Conservation (phyloP, 2,329 filamentous ascomycete genomes). For the Diplodia sapinea region DNA sequence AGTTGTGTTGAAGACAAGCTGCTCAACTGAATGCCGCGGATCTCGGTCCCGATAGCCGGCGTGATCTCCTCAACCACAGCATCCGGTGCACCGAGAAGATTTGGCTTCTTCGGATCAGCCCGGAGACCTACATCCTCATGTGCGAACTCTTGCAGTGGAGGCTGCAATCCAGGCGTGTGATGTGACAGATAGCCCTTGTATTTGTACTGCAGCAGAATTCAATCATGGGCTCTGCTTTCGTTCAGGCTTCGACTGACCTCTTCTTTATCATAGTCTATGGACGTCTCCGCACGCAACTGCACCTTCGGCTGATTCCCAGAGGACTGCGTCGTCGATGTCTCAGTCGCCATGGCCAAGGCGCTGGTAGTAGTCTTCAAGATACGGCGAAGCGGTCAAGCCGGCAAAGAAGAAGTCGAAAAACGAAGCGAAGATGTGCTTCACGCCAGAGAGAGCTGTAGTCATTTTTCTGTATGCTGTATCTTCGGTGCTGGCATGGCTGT, state of each 20-base stretch:
- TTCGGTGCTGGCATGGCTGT: not conserved
- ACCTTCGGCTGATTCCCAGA: conserved; percentile 25
- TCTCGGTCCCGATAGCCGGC: conserved; percentile 44
- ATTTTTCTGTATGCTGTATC: conserved; percentile 3
- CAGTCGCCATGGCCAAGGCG: conserved; percentile 19
- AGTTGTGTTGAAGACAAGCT: conserved; percentile 55
- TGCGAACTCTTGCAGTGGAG: conserved; percentile 16
- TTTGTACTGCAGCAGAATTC: conserved; percentile 16
- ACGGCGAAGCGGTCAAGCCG: conserved; percentile 25
- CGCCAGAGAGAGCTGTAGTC: not conserved
- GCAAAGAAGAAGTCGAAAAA: conserved; percentile 18
- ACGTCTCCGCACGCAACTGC: conserved; percentile 25
- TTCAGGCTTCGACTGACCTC: not conserved
- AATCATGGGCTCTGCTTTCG: not conserved
- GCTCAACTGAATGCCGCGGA: conserved; percentile 54
- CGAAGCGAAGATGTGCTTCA: conserved; percentile 15
- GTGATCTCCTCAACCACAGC: conserved; percentile 38
- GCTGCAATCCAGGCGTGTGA: conserved; percentile 12
- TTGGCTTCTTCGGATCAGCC: conserved; percentile 52
- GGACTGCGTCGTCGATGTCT: conserved; percentile 13
- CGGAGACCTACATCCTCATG: conserved; percentile 46
- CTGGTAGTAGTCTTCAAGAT: conserved; percentile 20
- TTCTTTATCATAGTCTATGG: conserved; percentile 28
- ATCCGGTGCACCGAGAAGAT: conserved; percentile 47
- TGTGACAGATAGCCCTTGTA: conserved; percentile 23